phyloP scores from a whole-genome alignment of 805 yeast species.

The Vanderwaltozyma polyspora region DNA sequence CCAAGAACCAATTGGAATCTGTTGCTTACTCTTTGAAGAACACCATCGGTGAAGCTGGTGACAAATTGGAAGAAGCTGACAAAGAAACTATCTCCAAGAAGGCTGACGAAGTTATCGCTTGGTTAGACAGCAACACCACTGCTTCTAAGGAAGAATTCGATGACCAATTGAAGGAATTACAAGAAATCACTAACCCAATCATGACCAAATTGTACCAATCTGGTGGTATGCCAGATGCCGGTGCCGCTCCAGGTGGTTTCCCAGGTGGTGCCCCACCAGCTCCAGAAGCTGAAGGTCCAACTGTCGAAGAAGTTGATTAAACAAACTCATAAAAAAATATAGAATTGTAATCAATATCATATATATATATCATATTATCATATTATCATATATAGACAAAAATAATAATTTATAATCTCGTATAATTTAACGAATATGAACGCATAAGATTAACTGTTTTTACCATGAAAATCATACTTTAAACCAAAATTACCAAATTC shows the following conservation, averaged over 20 bases:
- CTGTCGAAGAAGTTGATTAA: constrained; percentile 75
- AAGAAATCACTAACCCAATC: constrained; percentile 92
- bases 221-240: constrained; percentile 63
- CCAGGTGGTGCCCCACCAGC: constrained; percentile 55
- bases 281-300: constrained; percentile 55
- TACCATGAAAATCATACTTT: too few relatives aligned
- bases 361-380: too few relatives aligned
- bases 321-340: too few relatives aligned
- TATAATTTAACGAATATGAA: too few relatives aligned
- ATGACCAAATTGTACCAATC: constrained; percentile 93
- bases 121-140: constrained; percentile 89
- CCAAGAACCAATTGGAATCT: constrained; percentile 93
- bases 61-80: constrained; percentile 66
- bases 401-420: too few relatives aligned
- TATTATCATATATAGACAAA: too few relatives aligned
- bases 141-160: constrained; percentile 87
- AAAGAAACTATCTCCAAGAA: constrained; percentile 68
- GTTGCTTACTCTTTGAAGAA: constrained; percentile 90
- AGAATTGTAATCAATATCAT: too few relatives aligned
- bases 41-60: constrained; percentile 64
- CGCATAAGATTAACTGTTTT: too few relatives aligned
- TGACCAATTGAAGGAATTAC: constrained; percentile 93
- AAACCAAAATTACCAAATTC: too few relatives aligned
- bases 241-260: constrained; percentile 43
- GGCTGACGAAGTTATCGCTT: constrained; percentile 70